Conservation (phyloP, 495 filamentous ascomycete species). For the Rhizodiscina lignyota region DNA sequence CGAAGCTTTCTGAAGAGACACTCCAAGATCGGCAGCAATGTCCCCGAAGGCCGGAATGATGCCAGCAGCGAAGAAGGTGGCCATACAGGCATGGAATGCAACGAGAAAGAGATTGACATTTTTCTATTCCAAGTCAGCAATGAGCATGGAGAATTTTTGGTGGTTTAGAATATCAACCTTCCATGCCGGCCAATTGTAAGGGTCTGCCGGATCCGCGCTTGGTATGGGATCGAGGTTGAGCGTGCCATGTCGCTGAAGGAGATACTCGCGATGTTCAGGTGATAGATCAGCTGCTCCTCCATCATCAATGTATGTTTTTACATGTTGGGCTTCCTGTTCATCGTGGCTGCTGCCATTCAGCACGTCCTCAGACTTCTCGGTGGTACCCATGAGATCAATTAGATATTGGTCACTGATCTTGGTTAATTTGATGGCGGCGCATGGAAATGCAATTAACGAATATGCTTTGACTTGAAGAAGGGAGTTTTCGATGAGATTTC, state of each 20-base stretch:
- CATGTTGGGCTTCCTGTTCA: too few relatives aligned
- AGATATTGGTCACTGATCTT: too few relatives aligned
- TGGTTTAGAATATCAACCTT: slow-evolving; percentile 24
- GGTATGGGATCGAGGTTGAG: slow-evolving; percentile 36
- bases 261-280: slow-evolving; percentile 30
- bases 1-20: slow-evolving; percentile 22
- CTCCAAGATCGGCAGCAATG: slow-evolving; percentile 27
- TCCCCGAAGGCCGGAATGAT: slow-evolving; percentile 36
- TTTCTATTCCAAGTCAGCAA: slow-evolving; percentile 26
- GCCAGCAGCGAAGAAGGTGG: slow-evolving; percentile 35
- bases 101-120: slow-evolving; percentile 33
- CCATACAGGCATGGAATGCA: slow-evolving; percentile 38
- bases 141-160: neutral
- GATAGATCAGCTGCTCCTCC: too few relatives aligned
- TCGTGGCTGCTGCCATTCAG: too few relatives aligned
- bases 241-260: slow-evolving; percentile 37
- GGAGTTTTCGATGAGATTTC: too few relatives aligned
- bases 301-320: too few relatives aligned
- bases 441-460: too few relatives aligned
- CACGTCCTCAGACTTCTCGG: too few relatives aligned
- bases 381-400: too few relatives aligned
- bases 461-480: too few relatives aligned
- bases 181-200: slow-evolving; percentile 39
- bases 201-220: slow-evolving; percentile 30
- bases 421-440: too few relatives aligned